Base-by-base conservation (phyloP, 805 yeast genomes). In the Candida hungchunana region DNA sequence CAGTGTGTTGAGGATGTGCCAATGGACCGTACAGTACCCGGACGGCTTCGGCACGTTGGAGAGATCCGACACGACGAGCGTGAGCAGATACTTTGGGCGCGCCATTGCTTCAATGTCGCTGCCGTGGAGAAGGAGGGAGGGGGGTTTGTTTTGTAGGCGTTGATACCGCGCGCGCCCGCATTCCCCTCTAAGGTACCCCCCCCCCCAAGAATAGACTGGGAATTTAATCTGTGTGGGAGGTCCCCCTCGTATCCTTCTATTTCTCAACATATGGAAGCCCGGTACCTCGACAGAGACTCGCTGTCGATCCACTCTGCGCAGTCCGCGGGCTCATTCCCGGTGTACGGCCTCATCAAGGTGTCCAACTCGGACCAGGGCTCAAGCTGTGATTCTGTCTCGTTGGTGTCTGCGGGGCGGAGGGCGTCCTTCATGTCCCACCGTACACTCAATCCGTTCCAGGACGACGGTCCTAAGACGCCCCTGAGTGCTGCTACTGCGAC, bases 31-130 rank as follows among this genome's bases (percentile, higher is more conserved):
- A 47, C 90, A 77, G 24, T 64, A 55, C 0, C 95, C 95, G 3
- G 77, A 64, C 1, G 81, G 67, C 46, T 84, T 88, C 2, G 97
- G 97, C 19, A 90, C 73, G 51, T 89, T 89, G n/a, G 80, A 71
- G 31, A 90, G 63, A 44, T 85, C 94, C 37, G 74, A 71, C 31
- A 88, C 69, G 13, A 69, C 58, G 19, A 86, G 60, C 15, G 66
- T 57, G 26, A 86, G 66, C 32, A 73, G 63, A 58, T 85, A 89
- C 59, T 76, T 77, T 7, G 86, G 83, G 40, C 71, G 37, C 5
- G 37, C 40, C 43, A 39, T 39, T 15, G 20, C n/a, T n/a, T n/a
- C n/a, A n/a, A n/a, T n/a, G n/a, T n/a, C n/a, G n/a, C n/a, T n/a
- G n/a, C n/a, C n/a, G n/a, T n/a, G n/a, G n/a, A n/a, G n/a, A n/a